phyloP scores from a whole-genome alignment of 495 filamentous ascomycete species.

The Diplogelasinospora grovesii region DNA sequence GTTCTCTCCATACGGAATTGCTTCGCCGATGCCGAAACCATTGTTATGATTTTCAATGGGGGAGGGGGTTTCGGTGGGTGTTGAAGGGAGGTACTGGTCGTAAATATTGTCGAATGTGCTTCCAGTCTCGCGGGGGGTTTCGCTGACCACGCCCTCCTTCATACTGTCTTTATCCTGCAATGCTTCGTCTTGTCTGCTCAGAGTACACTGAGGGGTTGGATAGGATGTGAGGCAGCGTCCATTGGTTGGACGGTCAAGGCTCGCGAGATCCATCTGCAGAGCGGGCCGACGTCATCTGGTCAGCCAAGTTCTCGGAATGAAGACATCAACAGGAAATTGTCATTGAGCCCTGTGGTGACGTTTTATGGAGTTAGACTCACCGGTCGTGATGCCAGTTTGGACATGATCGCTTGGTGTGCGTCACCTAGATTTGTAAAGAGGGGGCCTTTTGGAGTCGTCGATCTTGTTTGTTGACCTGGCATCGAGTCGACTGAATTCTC shows the following conservation, averaged over 20 bases:
- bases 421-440: constrained; percentile 20
- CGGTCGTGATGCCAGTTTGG: constrained; percentile 7
- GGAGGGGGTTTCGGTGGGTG: constrained; percentile 3
- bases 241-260: constrained; percentile 1
- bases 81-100: constrained; percentile 17
- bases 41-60: neutral
- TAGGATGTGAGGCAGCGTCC: constrained; percentile 11
- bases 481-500: constrained; percentile 1
- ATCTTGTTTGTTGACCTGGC: constrained; percentile 1
- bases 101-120: constrained; percentile 28
- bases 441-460: constrained; percentile 15
- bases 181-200: too few species aligned
- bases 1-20: neutral
- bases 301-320: neutral
- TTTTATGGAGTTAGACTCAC: constrained; percentile 2
- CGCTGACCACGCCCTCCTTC: neutral
- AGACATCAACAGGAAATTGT: constrained; percentile 6
- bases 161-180: too few species aligned
- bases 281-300: constrained; percentile 5
- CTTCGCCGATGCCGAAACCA: too few species aligned
- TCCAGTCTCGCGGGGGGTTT: constrained; percentile 12
- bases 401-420: constrained; percentile 23
- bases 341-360: neutral
- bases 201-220: too few species aligned
- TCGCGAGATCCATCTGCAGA: constrained; percentile 7